phyloP scores from a whole-genome alignment of 352 stramenopile species.

The Pythium plurisporium region DNA sequence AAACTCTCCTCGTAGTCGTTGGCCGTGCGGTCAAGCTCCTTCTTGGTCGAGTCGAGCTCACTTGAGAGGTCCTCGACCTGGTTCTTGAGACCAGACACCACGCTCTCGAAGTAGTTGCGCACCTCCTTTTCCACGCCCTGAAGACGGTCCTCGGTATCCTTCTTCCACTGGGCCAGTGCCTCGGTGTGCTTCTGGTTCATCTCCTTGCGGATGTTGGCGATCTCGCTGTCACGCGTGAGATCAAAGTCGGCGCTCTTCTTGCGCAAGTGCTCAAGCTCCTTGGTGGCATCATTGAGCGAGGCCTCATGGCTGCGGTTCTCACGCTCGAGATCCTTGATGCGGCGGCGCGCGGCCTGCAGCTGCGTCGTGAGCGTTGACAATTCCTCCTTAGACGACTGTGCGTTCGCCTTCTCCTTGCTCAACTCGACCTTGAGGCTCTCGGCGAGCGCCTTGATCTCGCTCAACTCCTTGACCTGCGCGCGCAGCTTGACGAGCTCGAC shows the following conservation, averaged over 20 bases:
- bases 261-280: slow-evolving; percentile 64
- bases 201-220: slow-evolving; percentile 68
- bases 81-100: slow-evolving; percentile 44
- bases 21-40: slow-evolving; percentile 69
- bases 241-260: slow-evolving; percentile 77
- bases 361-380: slow-evolving; percentile 65
- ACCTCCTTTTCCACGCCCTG: slow-evolving; percentile 67
- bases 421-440: slow-evolving; percentile 51
- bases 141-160: slow-evolving; percentile 73
- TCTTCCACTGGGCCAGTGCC: slow-evolving; percentile 68
- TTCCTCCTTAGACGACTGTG: slow-evolving; percentile 70
- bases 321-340: slow-evolving; percentile 71
- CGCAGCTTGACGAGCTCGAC: slow-evolving; percentile 72
- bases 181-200: slow-evolving; percentile 77
- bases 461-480: slow-evolving; percentile 62
- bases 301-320: slow-evolving; percentile 46
- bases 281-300: slow-evolving; percentile 48
- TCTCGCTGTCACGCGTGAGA: slow-evolving; percentile 59
- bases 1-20: slow-evolving; percentile 81
- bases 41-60: slow-evolving; percentile 67
- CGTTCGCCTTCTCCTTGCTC: slow-evolving; percentile 53
- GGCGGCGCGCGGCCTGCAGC: slow-evolving; percentile 53
- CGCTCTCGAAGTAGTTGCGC: slow-evolving; percentile 61
- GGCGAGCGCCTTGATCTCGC: slow-evolving; percentile 48
- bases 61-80: slow-evolving; percentile 57